Conservation (phyloP, 2,329 filamentous ascomycete species). For the Fusarium tuaranense region DNA sequence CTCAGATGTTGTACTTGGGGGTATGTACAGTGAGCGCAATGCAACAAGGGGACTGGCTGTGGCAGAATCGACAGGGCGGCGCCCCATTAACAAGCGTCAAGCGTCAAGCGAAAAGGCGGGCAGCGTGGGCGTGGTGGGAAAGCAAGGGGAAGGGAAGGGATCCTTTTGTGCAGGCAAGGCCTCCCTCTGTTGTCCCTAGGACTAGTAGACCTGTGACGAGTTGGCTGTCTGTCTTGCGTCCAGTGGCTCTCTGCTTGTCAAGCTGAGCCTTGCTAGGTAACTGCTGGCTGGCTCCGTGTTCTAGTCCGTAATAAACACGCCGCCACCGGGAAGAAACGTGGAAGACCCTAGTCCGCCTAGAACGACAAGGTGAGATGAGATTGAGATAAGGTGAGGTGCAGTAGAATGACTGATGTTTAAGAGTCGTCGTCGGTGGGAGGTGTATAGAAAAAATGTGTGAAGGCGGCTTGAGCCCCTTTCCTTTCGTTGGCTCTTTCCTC, state of each 20-base stretch:
- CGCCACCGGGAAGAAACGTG: constrained; percentile 25
- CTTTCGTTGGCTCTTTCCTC: neutral
- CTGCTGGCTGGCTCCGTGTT: constrained; percentile 1
- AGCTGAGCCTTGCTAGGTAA: neutral
- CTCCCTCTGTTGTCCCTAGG: constrained; percentile 4
- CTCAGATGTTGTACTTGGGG: constrained; percentile 40
- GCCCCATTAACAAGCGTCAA: constrained; percentile 34
- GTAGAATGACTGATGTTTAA: neutral
- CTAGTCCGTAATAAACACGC: constrained; percentile 12
- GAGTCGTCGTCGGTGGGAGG: neutral
- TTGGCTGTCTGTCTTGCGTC: neutral
- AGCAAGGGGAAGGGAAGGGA: constrained; percentile 27
- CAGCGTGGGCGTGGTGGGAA: constrained; percentile 19
- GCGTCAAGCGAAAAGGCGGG: constrained; percentile 30
- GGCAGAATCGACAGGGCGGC: constrained; percentile 30
- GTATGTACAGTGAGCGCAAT: constrained; percentile 24
- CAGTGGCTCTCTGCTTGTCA: neutral
- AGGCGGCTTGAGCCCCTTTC: neutral
- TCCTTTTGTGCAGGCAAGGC: constrained; percentile 9
- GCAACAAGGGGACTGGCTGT: constrained; percentile 32
- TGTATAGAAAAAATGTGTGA: neutral
- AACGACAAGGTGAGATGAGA: neutral
- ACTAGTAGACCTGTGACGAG: constrained; percentile 13
- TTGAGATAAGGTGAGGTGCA: constrained; percentile 9
- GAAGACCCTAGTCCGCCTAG: constrained; percentile 5